Conservation (phyloP, 2,329 filamentous ascomycete genomes). For the Nigrospora sphaerica region DNA sequence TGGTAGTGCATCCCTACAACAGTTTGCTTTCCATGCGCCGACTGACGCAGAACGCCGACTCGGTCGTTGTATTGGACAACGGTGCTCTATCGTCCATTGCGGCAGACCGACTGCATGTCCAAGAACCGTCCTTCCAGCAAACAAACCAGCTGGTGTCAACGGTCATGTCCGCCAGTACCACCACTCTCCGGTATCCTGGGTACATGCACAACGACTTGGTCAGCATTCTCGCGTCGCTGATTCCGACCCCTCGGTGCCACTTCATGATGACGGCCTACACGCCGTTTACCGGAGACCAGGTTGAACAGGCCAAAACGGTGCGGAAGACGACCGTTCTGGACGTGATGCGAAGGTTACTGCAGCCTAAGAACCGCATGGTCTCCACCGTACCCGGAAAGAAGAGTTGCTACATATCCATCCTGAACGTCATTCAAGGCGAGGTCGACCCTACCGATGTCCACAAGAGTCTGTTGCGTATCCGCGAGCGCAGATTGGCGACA, state of each 20-base stretch:
- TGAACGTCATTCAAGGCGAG: constrained; percentile 98
- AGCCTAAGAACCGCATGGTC: constrained; percentile 99
- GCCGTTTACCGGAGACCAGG: constrained; percentile 91
- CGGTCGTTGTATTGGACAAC: constrained; percentile 94
- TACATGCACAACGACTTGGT: constrained; percentile 99
- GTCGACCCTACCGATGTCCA: constrained; percentile 97
- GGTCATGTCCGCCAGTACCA: constrained; percentile 97
- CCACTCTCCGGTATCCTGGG: constrained; percentile 89
- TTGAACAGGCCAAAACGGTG: constrained; percentile 94
- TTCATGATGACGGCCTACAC: constrained; percentile 99
- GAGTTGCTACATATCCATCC: constrained; percentile 97
- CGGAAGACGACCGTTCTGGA: constrained; percentile 97
- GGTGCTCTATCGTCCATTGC: constrained; percentile 90
- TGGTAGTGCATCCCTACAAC: constrained; percentile 98
- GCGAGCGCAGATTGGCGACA: constrained; percentile 85
- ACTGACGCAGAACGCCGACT: constrained; percentile 92
- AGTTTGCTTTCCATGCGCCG: constrained; percentile 86
- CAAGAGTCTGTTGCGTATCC: constrained; percentile 93
- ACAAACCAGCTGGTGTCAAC: constrained; percentile 96
- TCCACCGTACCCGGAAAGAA: constrained; percentile 92
- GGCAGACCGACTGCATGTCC: constrained; percentile 87
- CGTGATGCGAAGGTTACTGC: constrained; percentile 90
- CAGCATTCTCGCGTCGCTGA: constrained; percentile 90
- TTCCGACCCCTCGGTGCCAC: constrained; percentile 92
- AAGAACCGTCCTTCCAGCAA: constrained; percentile 92